Conservation (phyloP, 23 red algal species). For the Gracilaria gracilis region DNA sequence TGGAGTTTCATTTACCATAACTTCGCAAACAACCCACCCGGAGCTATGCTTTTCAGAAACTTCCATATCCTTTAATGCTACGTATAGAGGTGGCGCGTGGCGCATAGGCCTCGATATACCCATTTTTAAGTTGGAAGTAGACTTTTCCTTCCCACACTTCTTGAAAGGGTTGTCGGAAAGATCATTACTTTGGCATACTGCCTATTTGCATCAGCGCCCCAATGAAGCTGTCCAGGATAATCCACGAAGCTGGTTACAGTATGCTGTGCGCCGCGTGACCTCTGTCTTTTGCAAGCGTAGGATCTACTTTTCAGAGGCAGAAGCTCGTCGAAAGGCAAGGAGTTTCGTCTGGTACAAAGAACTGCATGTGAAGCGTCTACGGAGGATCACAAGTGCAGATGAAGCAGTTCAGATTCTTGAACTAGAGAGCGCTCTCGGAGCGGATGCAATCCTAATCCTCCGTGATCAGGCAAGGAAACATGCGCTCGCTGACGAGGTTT, state of each 20-base stretch:
- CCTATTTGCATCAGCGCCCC: constrained; percentile 26
- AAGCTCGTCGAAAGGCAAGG: constrained; percentile 10
- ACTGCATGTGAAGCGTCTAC: constrained; percentile 54
- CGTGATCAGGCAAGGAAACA: constrained; percentile 41
- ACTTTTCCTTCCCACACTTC: constrained; percentile 18
- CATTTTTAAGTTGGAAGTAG: constrained; percentile 15
- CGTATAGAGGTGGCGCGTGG: constrained; percentile 10
- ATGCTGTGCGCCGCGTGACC: background rate
- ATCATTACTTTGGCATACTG: background rate
- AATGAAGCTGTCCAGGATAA: constrained; percentile 9
- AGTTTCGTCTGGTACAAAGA: constrained; percentile 36
- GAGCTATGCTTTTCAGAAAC: background rate
- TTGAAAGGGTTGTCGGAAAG: background rate
- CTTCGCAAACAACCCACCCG: background rate
- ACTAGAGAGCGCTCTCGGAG: constrained; percentile 40
- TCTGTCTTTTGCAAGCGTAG: constrained; percentile 14
- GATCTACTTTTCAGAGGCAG: constrained; percentile 21
- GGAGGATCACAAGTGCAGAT: background rate
- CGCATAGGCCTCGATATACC: constrained; percentile 22
- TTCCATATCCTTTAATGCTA: background rate
- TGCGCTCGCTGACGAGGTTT: constrained; percentile 59
- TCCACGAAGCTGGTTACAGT: constrained; percentile 50
- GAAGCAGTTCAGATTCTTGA: constrained; percentile 15
- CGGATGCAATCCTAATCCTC: constrained; percentile 53
- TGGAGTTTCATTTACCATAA: constrained; percentile 30